Percentiles rank a stretch among this genome's conserved stretches.
These are phyloP conservation scores for Suhomyces pyralidae DNA, from an alignment of 805 yeast genomes.

Conservation along the genomic window DNA sequence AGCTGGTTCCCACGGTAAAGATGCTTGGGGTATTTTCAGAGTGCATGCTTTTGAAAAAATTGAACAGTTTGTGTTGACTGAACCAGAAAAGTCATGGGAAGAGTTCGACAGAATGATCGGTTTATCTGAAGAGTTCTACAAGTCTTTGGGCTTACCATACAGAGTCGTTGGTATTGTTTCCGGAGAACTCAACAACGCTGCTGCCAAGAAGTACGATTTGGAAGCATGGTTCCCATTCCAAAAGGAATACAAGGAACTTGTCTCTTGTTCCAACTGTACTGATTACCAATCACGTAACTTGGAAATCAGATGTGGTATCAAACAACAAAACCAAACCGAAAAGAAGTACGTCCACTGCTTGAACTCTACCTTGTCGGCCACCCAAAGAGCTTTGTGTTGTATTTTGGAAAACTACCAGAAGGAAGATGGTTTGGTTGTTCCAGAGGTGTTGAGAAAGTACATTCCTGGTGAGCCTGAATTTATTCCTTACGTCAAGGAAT, in stretches of 20 bases:
- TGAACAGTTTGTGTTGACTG: slow-evolving; percentile 93
- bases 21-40: slow-evolving; percentile 99
- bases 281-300: slow-evolving; percentile 98
- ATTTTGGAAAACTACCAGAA: slow-evolving; percentile 96
- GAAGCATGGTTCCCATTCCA: slow-evolving; percentile 99
- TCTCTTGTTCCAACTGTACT: slow-evolving; percentile 98
- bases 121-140: slow-evolving; percentile 87
- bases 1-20: slow-evolving; percentile 99
- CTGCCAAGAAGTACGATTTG: slow-evolving; percentile 97
- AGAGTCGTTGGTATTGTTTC: slow-evolving; percentile 97
- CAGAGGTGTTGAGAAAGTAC: slow-evolving; percentile 92
- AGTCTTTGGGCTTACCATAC: slow-evolving; percentile 89
- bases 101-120: slow-evolving; percentile 96
- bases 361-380: slow-evolving; percentile 95
- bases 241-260: slow-evolving; percentile 96
- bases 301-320: slow-evolving; percentile 98
- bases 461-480: slow-evolving; percentile 99
- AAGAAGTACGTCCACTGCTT: slow-evolving; percentile 98
- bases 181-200: slow-evolving; percentile 98
- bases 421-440: slow-evolving; percentile 89
- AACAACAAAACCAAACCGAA: slow-evolving; percentile 89
- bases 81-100: slow-evolving; percentile 97
- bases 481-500: slow-evolving; percentile 82
- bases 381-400: slow-evolving; percentile 98
- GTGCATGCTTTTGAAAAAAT: slow-evolving; percentile 98